These are phyloP conservation scores for Erythrophleum ivorense DNA, from an alignment of 331 rosid species.

Conservation along the genomic window DNA sequence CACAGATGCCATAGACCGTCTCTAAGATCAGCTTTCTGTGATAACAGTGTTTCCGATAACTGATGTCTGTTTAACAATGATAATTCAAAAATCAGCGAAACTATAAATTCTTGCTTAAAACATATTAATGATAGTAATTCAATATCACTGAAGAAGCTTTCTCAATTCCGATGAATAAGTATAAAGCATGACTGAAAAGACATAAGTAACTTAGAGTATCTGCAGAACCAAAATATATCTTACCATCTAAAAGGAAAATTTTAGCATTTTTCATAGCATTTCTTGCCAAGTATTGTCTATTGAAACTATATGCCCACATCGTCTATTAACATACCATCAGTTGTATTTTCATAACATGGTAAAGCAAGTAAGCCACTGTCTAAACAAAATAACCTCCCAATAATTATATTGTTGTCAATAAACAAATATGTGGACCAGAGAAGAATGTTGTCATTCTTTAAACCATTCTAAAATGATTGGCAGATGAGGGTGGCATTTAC, in stretches of 20 bases:
- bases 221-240: constrained; percentile 11
- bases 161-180: not conserved
- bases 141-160: not conserved
- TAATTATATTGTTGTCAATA: not conserved
- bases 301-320: not conserved
- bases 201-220: not conserved
- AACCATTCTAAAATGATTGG: not conserved
- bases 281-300: constrained; percentile 5
- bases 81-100: not conserved
- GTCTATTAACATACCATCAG: not conserved
- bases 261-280: not conserved
- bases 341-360: not conserved
- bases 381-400: not conserved
- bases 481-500: not conserved
- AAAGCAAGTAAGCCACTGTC: not conserved
- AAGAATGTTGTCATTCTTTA: not conserved
- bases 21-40: constrained; percentile 44
- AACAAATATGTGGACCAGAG: constrained; percentile 1
- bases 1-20: constrained; percentile 33
- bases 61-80: constrained; percentile 49
- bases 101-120: not conserved
- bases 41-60: constrained; percentile 44
- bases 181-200: not conserved
- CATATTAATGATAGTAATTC: not conserved
- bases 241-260: not conserved